Evolutionary conservation across 306 rosid species (phyloP).

Genomic region (Castanopsis chinensis): DNA sequence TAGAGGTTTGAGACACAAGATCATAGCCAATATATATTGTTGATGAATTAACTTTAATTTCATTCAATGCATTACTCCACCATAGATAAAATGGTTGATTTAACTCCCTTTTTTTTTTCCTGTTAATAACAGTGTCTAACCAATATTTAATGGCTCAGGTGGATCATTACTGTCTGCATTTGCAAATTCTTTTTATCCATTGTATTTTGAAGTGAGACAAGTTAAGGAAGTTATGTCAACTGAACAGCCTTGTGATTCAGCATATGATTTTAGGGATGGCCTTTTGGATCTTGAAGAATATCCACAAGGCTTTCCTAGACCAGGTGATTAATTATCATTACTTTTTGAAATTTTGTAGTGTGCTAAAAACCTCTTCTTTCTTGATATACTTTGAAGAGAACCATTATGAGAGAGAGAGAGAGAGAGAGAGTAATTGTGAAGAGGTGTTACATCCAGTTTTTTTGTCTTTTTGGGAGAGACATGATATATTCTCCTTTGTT

Average conservation of each 20-base stretch:
- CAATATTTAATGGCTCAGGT: conserved; percentile 42
- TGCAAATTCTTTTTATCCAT: conserved; percentile 55
- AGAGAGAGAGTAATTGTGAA: background rate
- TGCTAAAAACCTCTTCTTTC: too few relatives aligned
- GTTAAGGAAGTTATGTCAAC: conserved; percentile 84
- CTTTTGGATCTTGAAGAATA: conserved; percentile 52
- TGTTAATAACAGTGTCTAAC: background rate
- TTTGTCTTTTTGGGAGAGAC: too few relatives aligned
- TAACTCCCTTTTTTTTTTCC: background rate
- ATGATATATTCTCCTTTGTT: too few relatives aligned
- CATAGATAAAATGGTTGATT: background rate
- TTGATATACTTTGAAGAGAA: too few relatives aligned
- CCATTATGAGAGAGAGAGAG: background rate
- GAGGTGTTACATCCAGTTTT: too few relatives aligned
- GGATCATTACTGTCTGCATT: conserved; percentile 52
- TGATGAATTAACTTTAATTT: background rate
- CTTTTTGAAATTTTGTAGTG: background rate
- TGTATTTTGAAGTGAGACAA: conserved; percentile 65
- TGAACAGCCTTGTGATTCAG: conserved; percentile 86
- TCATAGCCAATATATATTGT: background rate
- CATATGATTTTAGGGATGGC: conserved; percentile 86
- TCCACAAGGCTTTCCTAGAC: conserved; percentile 73
- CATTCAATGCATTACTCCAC: background rate
- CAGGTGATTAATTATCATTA: conserved; percentile 37
- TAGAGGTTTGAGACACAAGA: background rate